These are phyloP conservation scores for Arachnomyces sp. DNA, from an alignment of 2,329 filamentous ascomycete species.

Conservation along the genomic window DNA sequence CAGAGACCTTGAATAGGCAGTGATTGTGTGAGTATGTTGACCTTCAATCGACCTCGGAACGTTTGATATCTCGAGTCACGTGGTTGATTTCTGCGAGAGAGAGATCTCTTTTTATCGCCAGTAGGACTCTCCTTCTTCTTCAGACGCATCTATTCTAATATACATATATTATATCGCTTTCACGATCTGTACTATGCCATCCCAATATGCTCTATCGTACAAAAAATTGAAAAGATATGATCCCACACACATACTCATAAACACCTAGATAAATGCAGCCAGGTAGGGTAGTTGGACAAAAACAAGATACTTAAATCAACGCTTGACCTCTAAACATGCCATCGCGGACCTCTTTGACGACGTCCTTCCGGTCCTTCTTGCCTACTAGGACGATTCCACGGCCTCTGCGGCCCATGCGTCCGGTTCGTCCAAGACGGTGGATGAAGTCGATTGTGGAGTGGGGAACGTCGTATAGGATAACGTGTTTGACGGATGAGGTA, in stretches of 20 bases:
- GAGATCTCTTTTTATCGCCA: no score
- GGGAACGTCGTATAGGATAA: constrained; percentile 94
- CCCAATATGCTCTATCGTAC: no score
- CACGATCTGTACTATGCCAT: no score
- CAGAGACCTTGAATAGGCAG: no score
- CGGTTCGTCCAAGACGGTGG: constrained; percentile 83
- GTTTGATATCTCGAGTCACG: no score
- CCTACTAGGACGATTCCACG: constrained; percentile 85
- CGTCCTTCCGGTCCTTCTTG: constrained; percentile 78
- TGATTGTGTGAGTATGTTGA: no score
- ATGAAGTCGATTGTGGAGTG: constrained; percentile 98
- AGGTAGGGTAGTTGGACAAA: constrained; percentile 1
- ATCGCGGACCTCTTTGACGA: constrained; percentile 84
- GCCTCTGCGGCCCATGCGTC: constrained; percentile 84
- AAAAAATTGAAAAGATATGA: neutral
- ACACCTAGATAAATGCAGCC: constrained; percentile 1
- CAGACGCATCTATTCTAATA: no score
- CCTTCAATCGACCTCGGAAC: no score
- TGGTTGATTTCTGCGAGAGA: no score
- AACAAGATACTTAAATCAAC: constrained; percentile 48
- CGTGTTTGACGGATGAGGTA: constrained; percentile 80
- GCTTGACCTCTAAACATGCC: constrained; percentile 79
- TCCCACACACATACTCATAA: neutral
- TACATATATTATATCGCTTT: no score
- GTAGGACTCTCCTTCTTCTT: no score